Evolutionary conservation across 2,329 filamentous ascomycete genomes (phyloP).

Genomic region (Immersiporthe knoxdaviesiana): DNA sequence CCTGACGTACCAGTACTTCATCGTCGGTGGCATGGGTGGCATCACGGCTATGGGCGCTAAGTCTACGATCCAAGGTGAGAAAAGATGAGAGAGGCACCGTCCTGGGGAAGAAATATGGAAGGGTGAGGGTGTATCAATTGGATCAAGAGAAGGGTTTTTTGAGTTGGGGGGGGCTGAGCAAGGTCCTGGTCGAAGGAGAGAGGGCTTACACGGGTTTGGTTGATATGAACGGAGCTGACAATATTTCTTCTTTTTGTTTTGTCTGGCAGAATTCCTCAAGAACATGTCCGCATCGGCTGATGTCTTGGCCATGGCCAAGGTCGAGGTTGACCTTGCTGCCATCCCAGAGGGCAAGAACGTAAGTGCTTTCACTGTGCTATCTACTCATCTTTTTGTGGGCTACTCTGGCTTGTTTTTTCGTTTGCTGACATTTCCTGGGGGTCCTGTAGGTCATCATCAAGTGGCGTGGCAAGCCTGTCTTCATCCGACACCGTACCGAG

Average conservation of each 20-base stretch:
- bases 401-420: too few relatives aligned
- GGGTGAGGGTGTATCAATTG: slow-evolving; percentile 8
- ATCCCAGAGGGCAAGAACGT: slow-evolving; percentile 99
- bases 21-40: slow-evolving; percentile 94
- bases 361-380: slow-evolving; percentile 45
- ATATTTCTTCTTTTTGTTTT: not conserved
- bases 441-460: slow-evolving; percentile 86
- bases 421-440: slow-evolving; percentile 11
- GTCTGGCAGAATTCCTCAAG: slow-evolving; percentile 85
- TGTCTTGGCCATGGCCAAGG: slow-evolving; percentile 98
- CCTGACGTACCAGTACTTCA: slow-evolving; percentile 95
- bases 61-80: slow-evolving; percentile 94
- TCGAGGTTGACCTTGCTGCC: slow-evolving; percentile 88
- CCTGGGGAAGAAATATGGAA: slow-evolving; percentile 6
- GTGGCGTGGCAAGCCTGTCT: slow-evolving; percentile 99
- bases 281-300: slow-evolving; percentile 99
- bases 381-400: not conserved
- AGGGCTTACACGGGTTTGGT: not conserved
- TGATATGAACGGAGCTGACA: slow-evolving; percentile 16
- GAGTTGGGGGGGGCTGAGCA: too few relatives aligned
- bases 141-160: not conserved
- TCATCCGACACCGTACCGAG: slow-evolving; percentile 96
- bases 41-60: slow-evolving; percentile 93
- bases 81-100: slow-evolving; percentile 7
- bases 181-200: too few relatives aligned